phyloP scores from a whole-genome alignment of 2,329 filamentous ascomycete genomes.

The Aspergillus vadensis region DNA sequence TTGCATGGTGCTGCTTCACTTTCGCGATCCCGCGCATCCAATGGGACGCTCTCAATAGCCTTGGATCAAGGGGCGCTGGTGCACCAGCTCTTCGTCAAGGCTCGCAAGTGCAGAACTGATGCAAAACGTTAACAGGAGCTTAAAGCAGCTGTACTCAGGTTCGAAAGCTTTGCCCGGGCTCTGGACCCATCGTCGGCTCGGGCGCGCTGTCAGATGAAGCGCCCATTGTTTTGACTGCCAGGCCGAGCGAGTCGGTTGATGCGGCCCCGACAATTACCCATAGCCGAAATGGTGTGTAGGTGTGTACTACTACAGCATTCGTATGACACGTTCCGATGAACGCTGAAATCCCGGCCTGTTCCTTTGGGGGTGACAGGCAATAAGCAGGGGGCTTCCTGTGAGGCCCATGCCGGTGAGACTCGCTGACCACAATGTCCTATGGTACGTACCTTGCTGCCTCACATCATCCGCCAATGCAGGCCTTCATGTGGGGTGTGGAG shows the following conservation, averaged over 20 bases:
- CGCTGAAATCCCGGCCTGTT: background rate
- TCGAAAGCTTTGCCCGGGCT: background rate
- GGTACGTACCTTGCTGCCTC: constrained; percentile 18
- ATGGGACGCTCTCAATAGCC: constrained; percentile 8
- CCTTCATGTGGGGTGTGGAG: background rate
- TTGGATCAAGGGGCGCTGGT: background rate
- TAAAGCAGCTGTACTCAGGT: background rate
- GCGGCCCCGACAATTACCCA: background rate
- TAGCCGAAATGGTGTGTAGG: constrained; percentile 9
- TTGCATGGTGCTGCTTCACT: constrained; percentile 20
- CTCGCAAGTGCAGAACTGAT: background rate
- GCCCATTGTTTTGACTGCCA: background rate
- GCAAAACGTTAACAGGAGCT: constrained; percentile 1
- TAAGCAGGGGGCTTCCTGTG: background rate
- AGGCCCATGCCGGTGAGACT: background rate
- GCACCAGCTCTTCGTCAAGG: background rate
- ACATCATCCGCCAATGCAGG: constrained; percentile 10
- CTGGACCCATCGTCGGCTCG: background rate
- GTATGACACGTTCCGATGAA: background rate
- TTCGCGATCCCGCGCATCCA: constrained; percentile 11
- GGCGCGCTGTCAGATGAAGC: background rate
- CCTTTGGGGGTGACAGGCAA: background rate
- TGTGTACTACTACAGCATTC: background rate
- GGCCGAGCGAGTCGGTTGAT: background rate
- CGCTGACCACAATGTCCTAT: constrained; percentile 5